Evolutionary conservation across 805 yeast genomes (phyloP), one percentile per base, ranked within the genome.

Genomic region (Saccharomyces kudriavzevii): DNA sequence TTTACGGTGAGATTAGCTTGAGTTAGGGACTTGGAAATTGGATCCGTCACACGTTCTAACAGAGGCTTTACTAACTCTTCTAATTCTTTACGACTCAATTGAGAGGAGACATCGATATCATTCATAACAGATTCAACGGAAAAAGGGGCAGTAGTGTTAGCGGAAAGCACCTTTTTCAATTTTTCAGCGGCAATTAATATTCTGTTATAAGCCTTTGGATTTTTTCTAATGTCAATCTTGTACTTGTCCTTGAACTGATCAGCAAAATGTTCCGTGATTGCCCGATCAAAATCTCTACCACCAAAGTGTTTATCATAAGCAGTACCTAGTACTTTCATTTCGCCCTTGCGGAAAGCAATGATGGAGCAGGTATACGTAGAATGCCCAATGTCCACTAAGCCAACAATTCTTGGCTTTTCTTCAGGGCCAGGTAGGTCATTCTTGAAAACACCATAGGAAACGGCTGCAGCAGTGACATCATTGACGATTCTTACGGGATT

Each of bases 371-470:
- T 88, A 80, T 83, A 92, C 50, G 96, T 83, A 47, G 98, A 89
- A 79, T 94, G 96, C 65, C 99, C 99, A 73, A 95, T 88, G 74
- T 94, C 99, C 56, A 94, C 84, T 66, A 94, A 88, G 50, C 96
- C 97, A 64, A 94, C 87, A 68, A 81, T 86, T 77, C 87, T 85
- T 68, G 91, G 85, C 73, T 85, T 87, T 65, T 87, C 96, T 50
- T 68, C 72, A 52, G 62, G 68, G 74, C 90, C 98, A 67, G 98
- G 97, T 67, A 94, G 80, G 70, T 92, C 97, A 61, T 87, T 81
- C 82, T 94, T 91, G 86, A 94, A 94, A 57, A 94, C 97, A 79
- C 99, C 99, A 78, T 94, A 95, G 65, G 97, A 95, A 60, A 94
- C 96, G 66, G 97, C 98, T 57, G 99, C 99, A 57, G 99, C 98